Base-by-base conservation (phyloP, 768 basidiomycete species). In the Trametes punicea region DNA sequence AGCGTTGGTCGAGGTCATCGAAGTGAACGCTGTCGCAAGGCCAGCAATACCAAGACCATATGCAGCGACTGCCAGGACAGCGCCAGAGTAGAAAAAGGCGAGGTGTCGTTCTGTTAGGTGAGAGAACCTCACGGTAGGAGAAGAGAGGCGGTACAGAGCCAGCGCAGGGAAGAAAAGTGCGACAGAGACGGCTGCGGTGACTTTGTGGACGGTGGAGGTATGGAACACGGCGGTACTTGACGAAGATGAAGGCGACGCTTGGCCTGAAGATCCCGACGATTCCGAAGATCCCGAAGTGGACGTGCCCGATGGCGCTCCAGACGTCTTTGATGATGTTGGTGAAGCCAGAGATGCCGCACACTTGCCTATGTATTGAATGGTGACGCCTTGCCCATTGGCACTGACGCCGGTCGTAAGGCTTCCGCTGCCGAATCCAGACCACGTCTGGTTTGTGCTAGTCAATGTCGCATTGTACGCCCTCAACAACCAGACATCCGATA, bases 401-500 rank as follows among this genome's bases (percentile, higher is more conserved):
- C 79, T 71, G 44, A 83, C 51, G 25, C 90, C 90, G 1, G 80
- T 78, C 67, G 80, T 74, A 36, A 92, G 76, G 27, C 69, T 61
- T 0, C 90, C 90, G 56, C 79, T 69, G 5, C 87, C 84, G 62
- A 78, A 90, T 13, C 85, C 85, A 29, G 77, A 66, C 88, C 87
- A 90, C 6, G 70, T 71, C 53, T 77, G 69, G 46, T 76, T 74
- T 2, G 82, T 77, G n/a, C 77, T 60, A n/a, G 79, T 78, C 52
- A 88, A 65, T 29, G 77, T 69, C n/a, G 76, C 85, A 57, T 78
- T 76, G 69, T 91, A 92, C 4, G 87, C 80, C 50, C 90, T 76
- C 57, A 93, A 75, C 7, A 93, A 67, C 90, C 90, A 93, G 10
- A 93, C 65, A 53, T 93, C 90, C 36, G 82, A 79, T 3, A 90